Evolutionary conservation across 2,329 filamentous ascomycete species (phyloP), one percentile per base, ranked within the genome.

Genomic region (Sarocladiaceae sp.): DNA sequence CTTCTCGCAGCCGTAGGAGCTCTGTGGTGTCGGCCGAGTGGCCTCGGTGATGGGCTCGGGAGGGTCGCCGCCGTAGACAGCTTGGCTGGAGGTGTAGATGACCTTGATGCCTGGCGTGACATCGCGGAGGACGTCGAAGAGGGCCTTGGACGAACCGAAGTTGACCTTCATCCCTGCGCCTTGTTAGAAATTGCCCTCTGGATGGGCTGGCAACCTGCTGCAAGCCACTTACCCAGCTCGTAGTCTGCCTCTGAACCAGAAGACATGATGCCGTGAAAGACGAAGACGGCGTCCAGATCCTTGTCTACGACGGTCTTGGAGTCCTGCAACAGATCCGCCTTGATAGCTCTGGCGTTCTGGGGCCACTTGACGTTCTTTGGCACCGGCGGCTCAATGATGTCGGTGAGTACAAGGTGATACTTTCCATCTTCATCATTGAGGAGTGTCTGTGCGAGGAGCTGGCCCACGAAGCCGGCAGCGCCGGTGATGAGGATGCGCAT

Each of bases 211-310:
- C 16, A 15, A 24, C 13, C 6, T 11, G 7, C 39, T 7, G 18
- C 23, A 12, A 7, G 10, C 26, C 6, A 67, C 52, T 77, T 66
- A 6, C 77, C 40, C 66, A 69, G 51, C 66, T 74, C 55, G 68
- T 77, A 61, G 45, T 80, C 73, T 27, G 71, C 72, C 60, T 82
- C 78, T 9, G 74, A 70, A 18, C 75, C 77, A n/a, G 70, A 72
- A 1, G 74, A 80, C 78, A 81, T 81, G 59, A 81, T 77, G 44
- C 77, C 78, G 54, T 81, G 77, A 48, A 81, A 68, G 47, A 80
- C 66, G 58, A 76, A 79, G 47, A 73, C 64, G 39, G 72, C 66
- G 46, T 73, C 61, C 39, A 69, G 45, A 51, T 64, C 53, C 49
- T 55, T n/a, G 13, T 39, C 23, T 24, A 48, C 40, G 6, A 50